Evolutionary conservation across 2,329 filamentous ascomycete genomes (phyloP), one percentile per base, ranked within the genome.

Genomic region (Fusarium clavum): DNA sequence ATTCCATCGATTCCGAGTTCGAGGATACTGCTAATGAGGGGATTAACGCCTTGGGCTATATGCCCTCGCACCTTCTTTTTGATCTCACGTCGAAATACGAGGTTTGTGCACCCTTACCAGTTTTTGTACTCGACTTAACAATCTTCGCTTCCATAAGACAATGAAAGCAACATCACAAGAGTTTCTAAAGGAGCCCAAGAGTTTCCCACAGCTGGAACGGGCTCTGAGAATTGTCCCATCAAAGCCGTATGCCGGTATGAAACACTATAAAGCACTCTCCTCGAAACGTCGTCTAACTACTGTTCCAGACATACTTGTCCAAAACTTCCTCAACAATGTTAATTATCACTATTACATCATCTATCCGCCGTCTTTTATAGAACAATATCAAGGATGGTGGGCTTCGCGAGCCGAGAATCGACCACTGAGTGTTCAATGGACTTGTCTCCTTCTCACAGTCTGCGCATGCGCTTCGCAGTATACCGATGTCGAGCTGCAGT

Each of bases 271-370:
- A 32, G n/a, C 34, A 48, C n/a, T 34, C 12, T n/a, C 14, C n/a
- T 25, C 34, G 18, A 24, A 43, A 18, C 44, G 13, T 24, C 24
- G 46, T 38, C 61, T 71, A 41, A 72, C 51, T 20, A 8, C 8
- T 6, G 8, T n/a, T 22, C 14, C n/a, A 82, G 80, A 81, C 60
- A 71, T 69, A 12, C 72, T 82, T 9, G 75, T 82, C 12, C 77
- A 82, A 41, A 80, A 80, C 67, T 82, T 81, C 55, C 69, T 82
- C 16, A 73, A 75, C 51, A 74, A 77, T 43, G 79, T 78, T 64
- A 82, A 82, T 61, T 81, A 75, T 52, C 79, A 81, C 61, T 79
- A 80, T 73, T 81, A 81, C 61, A 78, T 81, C 51, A 68, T 81
- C 30, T 80, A 82, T 56, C 78, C 80, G 1, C 66, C 76, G 1